phyloP scores from a whole-genome alignment of 106 monocot genomes.

The Phalaenopsis equestris region DNA sequence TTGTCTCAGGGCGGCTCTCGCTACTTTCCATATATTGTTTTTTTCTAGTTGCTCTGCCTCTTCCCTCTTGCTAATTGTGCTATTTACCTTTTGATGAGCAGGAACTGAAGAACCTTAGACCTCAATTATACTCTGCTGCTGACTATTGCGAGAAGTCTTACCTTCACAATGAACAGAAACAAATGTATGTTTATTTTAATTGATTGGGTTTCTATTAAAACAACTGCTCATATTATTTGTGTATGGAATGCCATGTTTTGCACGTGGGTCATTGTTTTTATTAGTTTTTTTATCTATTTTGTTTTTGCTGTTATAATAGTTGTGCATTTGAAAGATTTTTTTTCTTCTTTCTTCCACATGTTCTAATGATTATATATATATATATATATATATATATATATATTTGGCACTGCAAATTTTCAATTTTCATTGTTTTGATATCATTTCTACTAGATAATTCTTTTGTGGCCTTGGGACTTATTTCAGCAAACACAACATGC shows the following conservation, averaged over 20 bases:
- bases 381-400: not conserved
- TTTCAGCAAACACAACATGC: not conserved
- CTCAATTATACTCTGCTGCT: slow-evolving; percentile 93
- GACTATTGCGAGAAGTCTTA: slow-evolving; percentile 97
- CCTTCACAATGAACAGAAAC: slow-evolving; percentile 92
- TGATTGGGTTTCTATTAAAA: not conserved
- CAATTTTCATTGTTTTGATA: not conserved
- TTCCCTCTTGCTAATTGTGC: not conserved
- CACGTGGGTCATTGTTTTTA: not conserved
- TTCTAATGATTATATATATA: not conserved
- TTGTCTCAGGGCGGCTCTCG: not conserved
- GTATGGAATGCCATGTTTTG: not conserved
- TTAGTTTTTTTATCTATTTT: not conserved
- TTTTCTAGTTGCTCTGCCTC: not conserved
- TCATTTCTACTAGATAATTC: not conserved
- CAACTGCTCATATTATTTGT: not conserved
- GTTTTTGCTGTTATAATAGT: not conserved
- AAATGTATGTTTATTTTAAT: slow-evolving; percentile 43
- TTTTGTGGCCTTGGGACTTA: not conserved
- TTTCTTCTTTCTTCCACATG: not conserved
- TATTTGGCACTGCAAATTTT: not conserved
- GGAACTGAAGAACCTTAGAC: slow-evolving; percentile 94
- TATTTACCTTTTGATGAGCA: slow-evolving; percentile 12
- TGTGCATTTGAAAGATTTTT: not conserved
- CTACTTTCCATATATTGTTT: not conserved